Evolutionary conservation across 2,329 filamentous ascomycete genomes (phyloP).

Genomic region (Ramularia endophylla): DNA sequence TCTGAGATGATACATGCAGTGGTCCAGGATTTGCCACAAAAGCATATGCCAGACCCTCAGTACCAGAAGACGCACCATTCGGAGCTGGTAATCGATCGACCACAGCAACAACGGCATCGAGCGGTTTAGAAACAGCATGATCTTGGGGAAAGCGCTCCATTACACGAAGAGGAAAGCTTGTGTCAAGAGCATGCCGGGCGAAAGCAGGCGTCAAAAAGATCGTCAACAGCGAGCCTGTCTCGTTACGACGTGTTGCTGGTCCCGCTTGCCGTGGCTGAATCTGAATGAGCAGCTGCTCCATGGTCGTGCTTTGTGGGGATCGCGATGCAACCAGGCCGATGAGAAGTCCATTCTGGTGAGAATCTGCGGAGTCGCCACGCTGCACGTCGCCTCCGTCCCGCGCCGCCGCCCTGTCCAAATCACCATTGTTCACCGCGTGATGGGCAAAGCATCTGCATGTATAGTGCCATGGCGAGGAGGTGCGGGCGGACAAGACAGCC

Average conservation of each 20-base stretch:
- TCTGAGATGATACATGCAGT: conserved; percentile 7
- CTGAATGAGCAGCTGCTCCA: conserved; percentile 13
- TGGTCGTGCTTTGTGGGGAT: conserved; percentile 4
- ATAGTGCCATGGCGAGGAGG: no score
- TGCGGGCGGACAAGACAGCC: no score
- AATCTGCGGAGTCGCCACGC: no score
- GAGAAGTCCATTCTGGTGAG: background rate
- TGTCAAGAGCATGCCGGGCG: conserved; percentile 21
- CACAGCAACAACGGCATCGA: conserved; percentile 25
- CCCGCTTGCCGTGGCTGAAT: conserved; percentile 10
- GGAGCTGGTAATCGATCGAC: conserved; percentile 25
- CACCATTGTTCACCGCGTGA: no score
- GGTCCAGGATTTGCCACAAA: conserved; percentile 12
- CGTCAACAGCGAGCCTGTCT: conserved; percentile 12
- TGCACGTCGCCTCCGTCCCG: background rate
- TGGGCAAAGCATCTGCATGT: no score
- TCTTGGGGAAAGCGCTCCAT: conserved; percentile 12
- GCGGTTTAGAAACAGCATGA: conserved; percentile 6
- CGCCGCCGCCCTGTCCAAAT: background rate
- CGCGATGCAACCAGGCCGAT: conserved; percentile 6
- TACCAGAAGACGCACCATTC: conserved; percentile 8
- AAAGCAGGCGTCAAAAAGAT: conserved; percentile 21
- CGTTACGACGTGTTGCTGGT: conserved; percentile 3
- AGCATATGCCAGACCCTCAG: conserved; percentile 28
- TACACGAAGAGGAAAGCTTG: conserved; percentile 15